Evolutionary conservation across 495 filamentous ascomycete genomes (phyloP).

Genomic region (Wilcoxina mikolae): DNA sequence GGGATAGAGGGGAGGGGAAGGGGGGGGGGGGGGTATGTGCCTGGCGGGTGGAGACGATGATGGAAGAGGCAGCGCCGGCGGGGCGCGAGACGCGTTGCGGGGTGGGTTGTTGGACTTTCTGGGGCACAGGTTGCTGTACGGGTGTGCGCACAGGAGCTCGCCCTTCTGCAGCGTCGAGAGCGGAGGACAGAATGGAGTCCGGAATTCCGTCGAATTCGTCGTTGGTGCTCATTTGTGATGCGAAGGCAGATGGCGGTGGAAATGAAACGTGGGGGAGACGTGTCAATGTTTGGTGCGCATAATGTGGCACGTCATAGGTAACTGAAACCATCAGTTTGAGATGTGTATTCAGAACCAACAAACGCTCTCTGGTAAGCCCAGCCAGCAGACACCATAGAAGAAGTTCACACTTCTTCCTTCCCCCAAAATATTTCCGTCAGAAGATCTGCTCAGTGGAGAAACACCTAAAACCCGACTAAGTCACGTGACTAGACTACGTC

Average conservation of each 20-base stretch:
- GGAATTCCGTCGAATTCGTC: constrained; percentile 30
- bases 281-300: not conserved
- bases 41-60: constrained; percentile 50
- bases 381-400: too few relatives aligned
- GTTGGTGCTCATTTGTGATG: constrained; percentile 30
- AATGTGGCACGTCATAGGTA: constrained; percentile 8
- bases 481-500: too few relatives aligned
- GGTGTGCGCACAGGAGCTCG: not conserved
- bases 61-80: constrained; percentile 40
- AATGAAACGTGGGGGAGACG: not conserved
- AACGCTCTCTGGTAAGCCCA: too few relatives aligned
- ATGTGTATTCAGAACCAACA: too few relatives aligned
- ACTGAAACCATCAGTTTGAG: too few relatives aligned
- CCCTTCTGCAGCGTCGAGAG: constrained; percentile 29
- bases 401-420: too few relatives aligned
- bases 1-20: not conserved
- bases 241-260: not conserved
- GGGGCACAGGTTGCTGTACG: constrained; percentile 11
- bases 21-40: constrained; percentile 7
- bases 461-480: too few relatives aligned
- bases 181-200: constrained; percentile 31
- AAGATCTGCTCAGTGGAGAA: too few relatives aligned
- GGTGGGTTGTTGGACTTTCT: not conserved
- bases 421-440: too few relatives aligned
- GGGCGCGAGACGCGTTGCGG: constrained; percentile 1